A percentile compares a stretch with the other conserved stretches of the same genome.
phyloP scores from a whole-genome alignment of 768 basidiomycete genomes.

The Boletus eberwhitei region DNA sequence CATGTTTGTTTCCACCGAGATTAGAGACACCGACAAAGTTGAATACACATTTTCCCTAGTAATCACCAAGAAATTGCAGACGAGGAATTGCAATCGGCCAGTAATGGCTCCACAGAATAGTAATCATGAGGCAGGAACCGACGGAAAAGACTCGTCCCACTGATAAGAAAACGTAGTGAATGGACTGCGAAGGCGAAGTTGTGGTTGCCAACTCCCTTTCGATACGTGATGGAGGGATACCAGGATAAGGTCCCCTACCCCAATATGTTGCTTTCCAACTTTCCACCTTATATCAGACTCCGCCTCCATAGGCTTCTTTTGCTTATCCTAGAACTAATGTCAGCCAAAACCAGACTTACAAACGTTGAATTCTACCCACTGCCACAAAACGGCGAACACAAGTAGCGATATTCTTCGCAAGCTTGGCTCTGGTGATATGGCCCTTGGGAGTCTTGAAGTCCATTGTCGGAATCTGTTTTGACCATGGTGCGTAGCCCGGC shows the following conservation, averaged over 20 bases:
- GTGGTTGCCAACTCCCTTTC: constrained; percentile 80
- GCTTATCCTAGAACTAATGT: constrained; percentile 42
- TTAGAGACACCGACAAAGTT: neutral
- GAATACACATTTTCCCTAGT: too few relatives aligned
- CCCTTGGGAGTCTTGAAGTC: constrained; percentile 78
- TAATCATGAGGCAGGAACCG: neutral
- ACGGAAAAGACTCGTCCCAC: constrained; percentile 1
- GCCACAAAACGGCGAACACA: constrained; percentile 67
- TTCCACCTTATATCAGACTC: constrained; percentile 60
- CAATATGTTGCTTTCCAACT: constrained; percentile 56
- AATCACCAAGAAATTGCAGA: neutral
- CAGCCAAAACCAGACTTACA: neutral
- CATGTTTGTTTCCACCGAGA: neutral
- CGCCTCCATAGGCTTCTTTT: constrained; percentile 55
- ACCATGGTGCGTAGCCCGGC: constrained; percentile 78
- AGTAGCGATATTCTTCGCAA: constrained; percentile 78
- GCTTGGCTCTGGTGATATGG: constrained; percentile 71
- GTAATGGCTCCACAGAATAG: neutral
- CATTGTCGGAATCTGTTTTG: constrained; percentile 76
- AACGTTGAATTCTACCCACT: constrained; percentile 33
- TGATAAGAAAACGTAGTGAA: neutral
- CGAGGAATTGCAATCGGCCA: neutral
- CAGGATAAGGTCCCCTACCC: constrained; percentile 63
- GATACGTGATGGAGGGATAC: constrained; percentile 83
- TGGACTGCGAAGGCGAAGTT: constrained; percentile 48